phyloP scores from a whole-genome alignment of 2,329 filamentous ascomycete species.

The Curvularia sp. region DNA sequence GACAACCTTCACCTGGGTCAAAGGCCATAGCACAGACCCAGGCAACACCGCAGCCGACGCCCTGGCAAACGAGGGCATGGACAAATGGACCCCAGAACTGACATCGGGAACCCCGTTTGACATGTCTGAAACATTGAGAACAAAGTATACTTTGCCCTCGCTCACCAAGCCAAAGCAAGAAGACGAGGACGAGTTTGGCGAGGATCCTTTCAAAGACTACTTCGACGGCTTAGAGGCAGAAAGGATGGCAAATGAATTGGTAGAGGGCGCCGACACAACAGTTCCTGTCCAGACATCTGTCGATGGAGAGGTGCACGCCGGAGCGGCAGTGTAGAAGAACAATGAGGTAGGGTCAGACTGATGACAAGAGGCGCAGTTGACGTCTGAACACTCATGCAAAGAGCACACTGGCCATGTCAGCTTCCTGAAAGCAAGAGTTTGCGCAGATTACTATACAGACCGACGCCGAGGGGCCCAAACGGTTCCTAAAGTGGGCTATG shows the following conservation, averaged over 20 bases:
- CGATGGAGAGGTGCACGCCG: background rate
- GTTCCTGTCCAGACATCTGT: background rate
- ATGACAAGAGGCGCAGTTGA: background rate
- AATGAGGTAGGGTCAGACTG: background rate
- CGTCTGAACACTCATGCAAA: background rate
- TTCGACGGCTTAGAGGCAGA: slow-evolving; percentile 1
- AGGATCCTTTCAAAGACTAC: background rate
- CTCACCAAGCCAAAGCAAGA: slow-evolving; percentile 3
- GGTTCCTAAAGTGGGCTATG: background rate
- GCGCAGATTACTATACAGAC: background rate
- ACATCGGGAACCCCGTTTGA: slow-evolving; percentile 6
- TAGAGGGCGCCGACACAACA: background rate
- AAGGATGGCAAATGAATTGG: background rate
- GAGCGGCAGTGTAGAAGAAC: no score
- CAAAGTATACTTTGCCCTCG: slow-evolving; percentile 6
- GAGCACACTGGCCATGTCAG: background rate
- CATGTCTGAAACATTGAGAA: slow-evolving; percentile 14
- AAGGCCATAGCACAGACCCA: slow-evolving; percentile 75
- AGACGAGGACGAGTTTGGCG: background rate
- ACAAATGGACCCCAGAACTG: slow-evolving; percentile 10
- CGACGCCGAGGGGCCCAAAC: background rate
- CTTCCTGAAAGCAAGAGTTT: background rate
- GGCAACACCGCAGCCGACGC: slow-evolving; percentile 83
- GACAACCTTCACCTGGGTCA: slow-evolving; percentile 86
- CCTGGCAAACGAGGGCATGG: slow-evolving; percentile 21